Conservation (phyloP, 1,284 basidiomycete genomes). For the Apiotrichum montevideense region DNA sequence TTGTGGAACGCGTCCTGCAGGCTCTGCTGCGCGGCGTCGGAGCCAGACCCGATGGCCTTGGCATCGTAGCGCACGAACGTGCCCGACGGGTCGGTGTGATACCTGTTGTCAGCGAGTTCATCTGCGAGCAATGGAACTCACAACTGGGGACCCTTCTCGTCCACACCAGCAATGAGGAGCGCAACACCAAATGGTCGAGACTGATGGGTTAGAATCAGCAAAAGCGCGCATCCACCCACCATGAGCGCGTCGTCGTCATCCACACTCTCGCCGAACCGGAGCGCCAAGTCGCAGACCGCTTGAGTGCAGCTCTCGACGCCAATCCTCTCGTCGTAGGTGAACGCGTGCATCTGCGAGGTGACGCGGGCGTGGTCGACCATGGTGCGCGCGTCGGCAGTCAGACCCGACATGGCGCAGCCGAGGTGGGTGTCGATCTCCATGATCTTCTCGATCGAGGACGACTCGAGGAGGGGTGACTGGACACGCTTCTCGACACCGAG, state of each 20-base stretch:
- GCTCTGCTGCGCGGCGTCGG: constrained; percentile 94
- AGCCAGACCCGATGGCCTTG: constrained; percentile 97
- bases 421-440: constrained; percentile 98
- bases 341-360: constrained; percentile 89
- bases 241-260: constrained; percentile 99
- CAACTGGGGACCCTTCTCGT: constrained; percentile 95
- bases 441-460: constrained; percentile 96
- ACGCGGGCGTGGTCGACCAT: constrained; percentile 99
- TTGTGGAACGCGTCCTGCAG: constrained; percentile 97
- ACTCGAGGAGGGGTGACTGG: constrained; percentile 91
- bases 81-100: constrained; percentile 98
- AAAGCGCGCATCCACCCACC: constrained; percentile 42
- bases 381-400: constrained; percentile 95
- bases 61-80: constrained; percentile 96
- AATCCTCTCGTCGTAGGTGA: constrained; percentile 95
- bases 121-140: constrained; percentile 43
- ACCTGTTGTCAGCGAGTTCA: constrained; percentile 52
- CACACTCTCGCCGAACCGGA: constrained; percentile 97
- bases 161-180: constrained; percentile 90
- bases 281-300: constrained; percentile 93
- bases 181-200: constrained; percentile 98
- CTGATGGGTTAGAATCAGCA: constrained; percentile 43
- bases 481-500: constrained; percentile 98
- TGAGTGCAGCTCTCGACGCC: constrained; percentile 96
- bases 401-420: constrained; percentile 96